Percentiles rank a stretch among this genome's conserved stretches.
phyloP scores from a whole-genome alignment of 495 filamentous ascomycete species.

The Neurospora tetraspora region DNA sequence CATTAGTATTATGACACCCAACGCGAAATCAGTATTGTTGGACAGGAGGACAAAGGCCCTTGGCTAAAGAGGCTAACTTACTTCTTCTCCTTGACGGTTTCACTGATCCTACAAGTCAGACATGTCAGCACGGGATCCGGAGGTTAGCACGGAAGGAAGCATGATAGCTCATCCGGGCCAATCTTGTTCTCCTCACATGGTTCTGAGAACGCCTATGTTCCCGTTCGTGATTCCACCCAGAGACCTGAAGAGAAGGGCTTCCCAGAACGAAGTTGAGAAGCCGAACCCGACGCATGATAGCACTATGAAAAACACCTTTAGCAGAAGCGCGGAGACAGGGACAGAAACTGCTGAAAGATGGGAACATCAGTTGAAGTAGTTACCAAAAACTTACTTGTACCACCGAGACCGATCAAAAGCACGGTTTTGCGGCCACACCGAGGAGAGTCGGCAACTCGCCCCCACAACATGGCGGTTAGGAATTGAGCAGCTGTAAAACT shows the following conservation, averaged over 20 bases:
- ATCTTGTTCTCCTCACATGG: conserved; percentile 41
- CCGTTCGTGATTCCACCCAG: conserved; percentile 74
- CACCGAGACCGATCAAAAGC: conserved; percentile 62
- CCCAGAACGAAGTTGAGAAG: conserved; percentile 60
- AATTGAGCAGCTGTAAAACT: conserved; percentile 78
- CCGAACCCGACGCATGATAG: conserved; percentile 71
- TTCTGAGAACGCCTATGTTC: conserved; percentile 71
- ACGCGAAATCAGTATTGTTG: neutral
- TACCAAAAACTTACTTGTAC: conserved; percentile 39
- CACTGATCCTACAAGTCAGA: conserved; percentile 47
- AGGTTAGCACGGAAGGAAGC: conserved; percentile 1
- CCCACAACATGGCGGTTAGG: conserved; percentile 78
- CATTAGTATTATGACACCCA: conserved; percentile 5
- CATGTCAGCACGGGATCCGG: neutral
- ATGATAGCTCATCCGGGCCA: neutral
- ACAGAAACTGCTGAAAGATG: neutral
- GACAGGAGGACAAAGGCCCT: neutral
- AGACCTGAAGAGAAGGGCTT: conserved; percentile 63
- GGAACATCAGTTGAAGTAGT: neutral
- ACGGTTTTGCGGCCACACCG: conserved; percentile 66
- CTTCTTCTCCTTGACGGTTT: conserved; percentile 58
- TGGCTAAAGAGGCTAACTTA: neutral
- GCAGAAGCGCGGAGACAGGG: neutral
- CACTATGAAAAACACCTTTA: conserved; percentile 20
- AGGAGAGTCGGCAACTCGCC: conserved; percentile 60